Conservation (phyloP, 352 stramenopile species). For the Thalassiosira exigua region DNA sequence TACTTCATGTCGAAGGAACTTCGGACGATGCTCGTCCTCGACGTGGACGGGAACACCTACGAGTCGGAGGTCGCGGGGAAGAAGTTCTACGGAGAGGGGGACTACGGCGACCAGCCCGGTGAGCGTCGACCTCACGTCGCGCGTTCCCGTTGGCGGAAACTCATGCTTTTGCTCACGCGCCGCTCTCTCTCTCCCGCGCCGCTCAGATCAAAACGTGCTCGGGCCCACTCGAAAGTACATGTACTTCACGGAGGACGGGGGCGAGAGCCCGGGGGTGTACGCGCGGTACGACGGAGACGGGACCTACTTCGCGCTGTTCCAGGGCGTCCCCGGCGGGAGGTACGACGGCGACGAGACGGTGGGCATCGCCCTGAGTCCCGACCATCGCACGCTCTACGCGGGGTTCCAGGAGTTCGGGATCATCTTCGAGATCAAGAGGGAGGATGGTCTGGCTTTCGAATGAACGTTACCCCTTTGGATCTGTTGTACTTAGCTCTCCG, state of each 20-base stretch:
- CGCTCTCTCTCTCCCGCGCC: too few relatives aligned
- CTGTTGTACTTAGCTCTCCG: too few relatives aligned
- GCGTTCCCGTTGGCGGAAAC: too few relatives aligned
- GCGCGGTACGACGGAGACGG: neutral
- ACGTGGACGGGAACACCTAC: constrained; percentile 48
- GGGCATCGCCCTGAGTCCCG: constrained; percentile 66
- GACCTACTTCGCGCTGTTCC: constrained; percentile 54
- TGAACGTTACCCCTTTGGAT: too few relatives aligned
- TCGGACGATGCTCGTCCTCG: constrained; percentile 38
- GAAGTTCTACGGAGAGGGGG: neutral
- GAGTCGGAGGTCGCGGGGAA: constrained; percentile 5
- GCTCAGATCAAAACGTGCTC: constrained; percentile 29
- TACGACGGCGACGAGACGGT: constrained; percentile 55
- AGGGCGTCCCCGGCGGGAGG: constrained; percentile 21
- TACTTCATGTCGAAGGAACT: constrained; percentile 51
- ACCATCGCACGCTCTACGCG: constrained; percentile 51
- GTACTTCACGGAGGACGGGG: constrained; percentile 66
- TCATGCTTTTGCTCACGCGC: too few relatives aligned
- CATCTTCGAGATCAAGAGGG: constrained; percentile 47
- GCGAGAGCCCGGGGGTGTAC: neutral
- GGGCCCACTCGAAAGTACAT: neutral
- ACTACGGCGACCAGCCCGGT: neutral
- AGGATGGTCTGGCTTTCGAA: constrained; percentile 45
- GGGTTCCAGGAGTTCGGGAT: constrained; percentile 46
- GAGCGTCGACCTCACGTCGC: too few relatives aligned